Percentiles rank a stretch among this genome's conserved stretches.
Evolutionary conservation across 176 grass and related monocot species (phyloP).

Genomic region (Ananas comosus): DNA sequence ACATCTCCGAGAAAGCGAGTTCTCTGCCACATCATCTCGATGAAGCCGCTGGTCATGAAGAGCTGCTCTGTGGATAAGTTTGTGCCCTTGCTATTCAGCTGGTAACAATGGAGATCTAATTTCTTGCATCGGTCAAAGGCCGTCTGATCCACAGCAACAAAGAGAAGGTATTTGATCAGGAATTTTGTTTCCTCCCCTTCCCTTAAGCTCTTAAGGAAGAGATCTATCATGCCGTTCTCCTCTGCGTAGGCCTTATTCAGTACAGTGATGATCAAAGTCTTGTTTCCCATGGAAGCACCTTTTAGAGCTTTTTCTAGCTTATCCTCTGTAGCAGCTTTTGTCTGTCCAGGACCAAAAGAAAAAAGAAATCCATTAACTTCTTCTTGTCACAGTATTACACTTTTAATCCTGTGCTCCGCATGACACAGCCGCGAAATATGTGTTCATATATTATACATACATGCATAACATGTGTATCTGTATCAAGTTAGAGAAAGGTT

Average conservation of each 20-base stretch:
- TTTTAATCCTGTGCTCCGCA: not conserved
- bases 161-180: constrained; percentile 56
- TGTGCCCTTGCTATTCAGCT: constrained; percentile 6
- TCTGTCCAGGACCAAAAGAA: not conserved
- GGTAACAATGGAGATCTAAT: constrained; percentile 38
- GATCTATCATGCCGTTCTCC: constrained; percentile 50
- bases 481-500: too few species aligned
- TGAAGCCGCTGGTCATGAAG: constrained; percentile 55
- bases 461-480: too few species aligned
- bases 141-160: constrained; percentile 38
- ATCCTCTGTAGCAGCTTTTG: not conserved
- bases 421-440: too few species aligned
- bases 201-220: constrained; percentile 51
- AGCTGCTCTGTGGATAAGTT: constrained; percentile 51
- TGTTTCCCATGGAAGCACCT: constrained; percentile 48
- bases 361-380: not conserved
- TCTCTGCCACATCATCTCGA: constrained; percentile 59
- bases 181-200: constrained; percentile 41
- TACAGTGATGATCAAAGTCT: constrained; percentile 62
- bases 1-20: constrained; percentile 42
- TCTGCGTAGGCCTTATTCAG: constrained; percentile 62
- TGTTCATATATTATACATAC: too few species aligned
- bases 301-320: constrained; percentile 35
- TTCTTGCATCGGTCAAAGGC: constrained; percentile 29
- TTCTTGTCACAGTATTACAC: not conserved